Base-by-base conservation (phyloP, 2,329 filamentous ascomycete genomes). In the Fusarium haematococcum region DNA sequence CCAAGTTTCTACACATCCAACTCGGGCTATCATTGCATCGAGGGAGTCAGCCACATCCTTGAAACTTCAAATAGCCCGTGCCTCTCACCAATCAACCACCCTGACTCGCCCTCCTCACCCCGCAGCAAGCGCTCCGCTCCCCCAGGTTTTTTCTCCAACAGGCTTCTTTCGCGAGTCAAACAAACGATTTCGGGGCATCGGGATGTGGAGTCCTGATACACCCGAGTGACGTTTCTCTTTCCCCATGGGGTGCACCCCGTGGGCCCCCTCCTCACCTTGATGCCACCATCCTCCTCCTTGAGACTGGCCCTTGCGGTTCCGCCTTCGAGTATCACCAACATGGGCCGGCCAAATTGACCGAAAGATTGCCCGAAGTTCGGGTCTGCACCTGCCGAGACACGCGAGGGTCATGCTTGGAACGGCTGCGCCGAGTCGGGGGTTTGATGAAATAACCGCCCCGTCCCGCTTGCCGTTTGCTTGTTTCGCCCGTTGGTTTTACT, bases 61-160 rank as follows among this genome's bases (percentile, higher is more conserved):
- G 41, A 45, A 62, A 54, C 50, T 45, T 48, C 13, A 32, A 61
- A 48, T 25, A 48, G 27, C 27, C 43, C 63, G 59, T 64, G 30
- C 30, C 37, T 33, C 37, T 67, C 63, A 43, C 66, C 63, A 63
- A 65, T 68, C 52, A 67, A 50, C 33, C 37, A 50, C 61, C 45
- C 69, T 25, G 25, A n/a, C 33, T 37, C 32, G 33, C 33, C 41
- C 23, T 48, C 68, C 61, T 67, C 73, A 67, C 75, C 67, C 74
- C 68, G 69, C 30, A 32, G 25, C 27, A 14, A 6, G 10, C 10
- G 32, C 65, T 59, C 66, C 67, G 59, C 67, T 65, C 69, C 37
- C 75, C 74, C 72, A 75, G 69, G 48, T 67, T 69, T 77, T 77
- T 25, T 76, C 75, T 74, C 74, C 69, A 75, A 77, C 69, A 23